Percentiles rank a stretch among this genome's conserved stretches.
phyloP scores from a whole-genome alignment of 129 eudicot genomes.

The Artemisia tridentata region DNA sequence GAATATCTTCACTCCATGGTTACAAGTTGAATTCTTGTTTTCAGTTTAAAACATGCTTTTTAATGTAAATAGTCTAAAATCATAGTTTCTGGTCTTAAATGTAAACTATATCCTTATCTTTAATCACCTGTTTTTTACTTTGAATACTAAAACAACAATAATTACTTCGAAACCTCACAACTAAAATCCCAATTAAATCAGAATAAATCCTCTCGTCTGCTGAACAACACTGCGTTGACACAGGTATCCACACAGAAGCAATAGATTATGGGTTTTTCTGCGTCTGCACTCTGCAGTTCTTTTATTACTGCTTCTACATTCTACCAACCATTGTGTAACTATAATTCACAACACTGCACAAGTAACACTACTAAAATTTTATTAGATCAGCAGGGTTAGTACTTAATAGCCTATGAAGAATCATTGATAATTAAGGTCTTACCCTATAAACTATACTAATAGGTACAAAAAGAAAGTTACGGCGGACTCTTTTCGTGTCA shows the following conservation, averaged over 20 bases:
- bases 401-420: constrained; percentile 7
- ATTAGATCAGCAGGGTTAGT: not conserved
- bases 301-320: constrained; percentile 29
- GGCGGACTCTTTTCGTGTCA: not conserved
- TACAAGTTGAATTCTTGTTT: too few relatives aligned
- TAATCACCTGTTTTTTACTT: too few relatives aligned
- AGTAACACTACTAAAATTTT: constrained; percentile 41
- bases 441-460: not conserved
- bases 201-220: constrained; percentile 29
- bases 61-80: too few relatives aligned
- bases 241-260: constrained; percentile 47
- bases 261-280: constrained; percentile 15
- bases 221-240: constrained; percentile 43
- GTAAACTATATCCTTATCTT: too few relatives aligned
- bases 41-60: too few relatives aligned
- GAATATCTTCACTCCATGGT: too few relatives aligned
- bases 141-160: not conserved
- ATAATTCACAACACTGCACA: constrained; percentile 33
- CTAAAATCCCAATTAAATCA: not conserved
- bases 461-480: not conserved
- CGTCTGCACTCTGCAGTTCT: constrained; percentile 22
- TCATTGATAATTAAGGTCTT: not conserved
- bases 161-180: not conserved
- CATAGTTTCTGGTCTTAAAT: too few relatives aligned
- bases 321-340: constrained; percentile 27